A percentile compares a stretch with the other conserved stretches of the same genome.
phyloP scores from a whole-genome alignment of 768 basidiomycete genomes.

The Leccinellum albellum region DNA sequence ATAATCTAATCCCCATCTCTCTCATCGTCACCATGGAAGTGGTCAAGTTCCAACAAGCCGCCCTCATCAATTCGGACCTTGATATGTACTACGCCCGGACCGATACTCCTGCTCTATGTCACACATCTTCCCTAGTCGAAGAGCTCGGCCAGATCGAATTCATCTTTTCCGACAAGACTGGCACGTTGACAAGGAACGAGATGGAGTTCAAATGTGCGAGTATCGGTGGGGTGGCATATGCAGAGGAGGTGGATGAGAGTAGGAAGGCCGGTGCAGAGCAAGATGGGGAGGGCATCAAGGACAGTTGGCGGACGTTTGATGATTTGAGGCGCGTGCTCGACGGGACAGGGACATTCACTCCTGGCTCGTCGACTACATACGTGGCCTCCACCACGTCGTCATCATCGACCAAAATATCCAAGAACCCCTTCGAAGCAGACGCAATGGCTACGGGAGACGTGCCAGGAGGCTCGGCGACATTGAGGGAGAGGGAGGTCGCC shows the following conservation, averaged over 20 bases:
- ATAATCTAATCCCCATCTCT: constrained; percentile 98
- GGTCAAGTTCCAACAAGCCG: constrained; percentile 97
- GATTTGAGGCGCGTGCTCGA: constrained; percentile 61
- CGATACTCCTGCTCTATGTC: constrained; percentile 94
- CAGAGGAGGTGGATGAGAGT: constrained; percentile 86
- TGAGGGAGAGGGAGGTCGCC: constrained; percentile 48
- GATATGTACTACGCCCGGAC: constrained; percentile 98
- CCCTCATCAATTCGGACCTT: constrained; percentile 93
- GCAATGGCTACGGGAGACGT: constrained; percentile 9
- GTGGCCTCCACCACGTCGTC: not conserved
- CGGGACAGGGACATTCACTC: constrained; percentile 20
- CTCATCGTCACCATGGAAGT: constrained; percentile 99
- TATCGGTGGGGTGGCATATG: constrained; percentile 85
- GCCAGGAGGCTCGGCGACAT: not conserved
- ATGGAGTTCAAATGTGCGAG: constrained; percentile 96
- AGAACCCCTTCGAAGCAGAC: constrained; percentile 55
- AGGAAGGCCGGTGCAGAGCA: constrained; percentile 57
- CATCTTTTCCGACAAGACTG: constrained; percentile 93
- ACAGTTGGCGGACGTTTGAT: constrained; percentile 77
- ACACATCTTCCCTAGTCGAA: constrained; percentile 97
- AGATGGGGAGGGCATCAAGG: constrained; percentile 37
- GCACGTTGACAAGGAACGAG: constrained; percentile 94
- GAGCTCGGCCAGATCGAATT: constrained; percentile 98
- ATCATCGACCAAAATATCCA: constrained; percentile 20
- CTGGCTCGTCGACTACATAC: not conserved